Base-by-base conservation (phyloP, 805 yeast genomes). In the Candida pini region DNA sequence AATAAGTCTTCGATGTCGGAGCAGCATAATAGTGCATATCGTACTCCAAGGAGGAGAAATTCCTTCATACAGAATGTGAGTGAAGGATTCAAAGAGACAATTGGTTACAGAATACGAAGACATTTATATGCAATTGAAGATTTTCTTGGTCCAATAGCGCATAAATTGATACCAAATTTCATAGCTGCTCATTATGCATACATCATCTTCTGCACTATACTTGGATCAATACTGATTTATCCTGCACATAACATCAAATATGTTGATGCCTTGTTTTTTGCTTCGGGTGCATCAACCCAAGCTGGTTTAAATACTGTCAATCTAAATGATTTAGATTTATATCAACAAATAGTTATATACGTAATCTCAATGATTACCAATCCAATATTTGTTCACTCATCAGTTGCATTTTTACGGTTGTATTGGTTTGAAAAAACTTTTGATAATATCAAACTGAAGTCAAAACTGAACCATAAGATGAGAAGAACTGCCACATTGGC, bases 401-500 rank as follows among this genome's bases (percentile, higher is more conserved):
- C 74, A 2, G 63, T 92, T 23, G 78, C 87, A 7, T 76, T 86
- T 42, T 64, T 89, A 8, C 71, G 98, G 33, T 64, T 92, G 30
- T 85, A 84, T 55, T 84, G 95, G 86, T 92, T 85, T 59, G 95
- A 88, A 55, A 73, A 86, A 44, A 73, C 81, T 47, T 87, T 92
- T 58, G 90, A 86, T 53, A 76, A 81, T 45, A 89, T 92, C 55
- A 81, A 81, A 41, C 75, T 69, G 39, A 70, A 71, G 34, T 85
- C 97, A n/a, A 84, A 82, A 51, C 54, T 75, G 39, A 83, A 89
- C 54, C 82, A 78, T 56, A 75, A 76, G 51, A 78, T 88, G 82
- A 75, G 98, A 49, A 68, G 96, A 40, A 76, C 88, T 0, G 78
- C 81, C 7, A 82, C 92, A 2, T 52, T 81, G 33, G 78, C 82